phyloP scores from a whole-genome alignment of 129 eudicot genomes.

The Mikania micrantha region DNA sequence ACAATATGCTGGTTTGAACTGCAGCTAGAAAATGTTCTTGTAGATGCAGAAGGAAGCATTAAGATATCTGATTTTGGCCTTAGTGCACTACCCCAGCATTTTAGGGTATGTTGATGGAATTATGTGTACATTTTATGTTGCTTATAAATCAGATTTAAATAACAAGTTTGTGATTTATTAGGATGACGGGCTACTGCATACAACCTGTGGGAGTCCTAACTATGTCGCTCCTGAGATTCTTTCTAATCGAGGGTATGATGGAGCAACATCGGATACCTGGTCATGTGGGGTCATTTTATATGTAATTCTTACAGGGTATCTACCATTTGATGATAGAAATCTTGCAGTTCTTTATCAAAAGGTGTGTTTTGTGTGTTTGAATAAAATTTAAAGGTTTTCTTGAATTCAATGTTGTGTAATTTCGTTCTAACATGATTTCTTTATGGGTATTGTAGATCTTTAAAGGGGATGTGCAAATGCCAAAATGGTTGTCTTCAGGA shows the following conservation, averaged over 20 bases:
- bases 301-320: conserved; percentile 84
- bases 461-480: conserved; percentile 81
- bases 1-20: conserved; percentile 19
- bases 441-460: conserved; percentile 47
- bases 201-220: conserved; percentile 97
- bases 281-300: conserved; percentile 93
- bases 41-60: conserved; percentile 64
- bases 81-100: conserved; percentile 93
- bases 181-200: conserved; percentile 93
- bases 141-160: neutral
- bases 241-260: conserved; percentile 77
- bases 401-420: neutral
- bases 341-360: conserved; percentile 94
- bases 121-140: neutral
- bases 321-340: conserved; percentile 94
- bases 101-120: conserved; percentile 49
- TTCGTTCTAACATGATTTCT: conserved; percentile 4
- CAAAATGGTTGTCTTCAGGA: conserved; percentile 86
- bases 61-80: conserved; percentile 94
- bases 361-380: conserved; percentile 31
- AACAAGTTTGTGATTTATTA: conserved; percentile 23
- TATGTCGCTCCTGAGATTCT: conserved; percentile 98
- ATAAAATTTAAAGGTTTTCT: neutral
- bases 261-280: conserved; percentile 91
- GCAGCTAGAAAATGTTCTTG: conserved; percentile 85